A percentile compares a stretch with the other conserved stretches of the same genome.
Evolutionary conservation across 2,329 filamentous ascomycete species (phyloP).

Genomic region (Aschersonia sp.): DNA sequence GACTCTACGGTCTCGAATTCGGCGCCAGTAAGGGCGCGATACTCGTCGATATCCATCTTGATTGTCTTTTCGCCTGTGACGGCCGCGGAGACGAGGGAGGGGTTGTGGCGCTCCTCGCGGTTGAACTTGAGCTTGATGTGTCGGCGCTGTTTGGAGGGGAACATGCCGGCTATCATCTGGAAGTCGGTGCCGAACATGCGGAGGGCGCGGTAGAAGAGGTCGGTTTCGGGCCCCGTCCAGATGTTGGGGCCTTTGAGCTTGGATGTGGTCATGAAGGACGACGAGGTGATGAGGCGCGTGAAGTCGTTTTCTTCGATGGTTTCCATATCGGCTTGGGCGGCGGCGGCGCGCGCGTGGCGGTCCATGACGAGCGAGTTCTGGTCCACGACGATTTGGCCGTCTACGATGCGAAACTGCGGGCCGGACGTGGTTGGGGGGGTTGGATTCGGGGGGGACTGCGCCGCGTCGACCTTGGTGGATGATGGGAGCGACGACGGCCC

Average conservation of each 20-base stretch:
- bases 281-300: conserved; percentile 54
- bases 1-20: conserved; percentile 40
- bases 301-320: conserved; percentile 68
- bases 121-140: conserved; percentile 75
- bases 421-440: conserved; percentile 14
- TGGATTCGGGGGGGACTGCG: neutral
- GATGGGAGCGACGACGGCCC: conserved; percentile 2
- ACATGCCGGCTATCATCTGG: conserved; percentile 63
- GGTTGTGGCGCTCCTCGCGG: conserved; percentile 58
- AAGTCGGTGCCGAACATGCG: conserved; percentile 74
- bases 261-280: conserved; percentile 47
- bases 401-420: conserved; percentile 47
- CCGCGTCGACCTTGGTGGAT: conserved; percentile 2
- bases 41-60: conserved; percentile 46
- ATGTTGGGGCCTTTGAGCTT: conserved; percentile 49
- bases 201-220: conserved; percentile 62
- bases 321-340: conserved; percentile 36
- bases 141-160: conserved; percentile 54
- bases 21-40: conserved; percentile 36
- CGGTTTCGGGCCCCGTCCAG: conserved; percentile 60
- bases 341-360: conserved; percentile 47
- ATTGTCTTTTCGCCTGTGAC: conserved; percentile 45
- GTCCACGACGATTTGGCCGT: conserved; percentile 61
- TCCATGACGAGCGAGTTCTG: conserved; percentile 54
- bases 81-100: conserved; percentile 46